phyloP scores from a whole-genome alignment of 139 green algal species.

The Chlorella sorokiniana region DNA sequence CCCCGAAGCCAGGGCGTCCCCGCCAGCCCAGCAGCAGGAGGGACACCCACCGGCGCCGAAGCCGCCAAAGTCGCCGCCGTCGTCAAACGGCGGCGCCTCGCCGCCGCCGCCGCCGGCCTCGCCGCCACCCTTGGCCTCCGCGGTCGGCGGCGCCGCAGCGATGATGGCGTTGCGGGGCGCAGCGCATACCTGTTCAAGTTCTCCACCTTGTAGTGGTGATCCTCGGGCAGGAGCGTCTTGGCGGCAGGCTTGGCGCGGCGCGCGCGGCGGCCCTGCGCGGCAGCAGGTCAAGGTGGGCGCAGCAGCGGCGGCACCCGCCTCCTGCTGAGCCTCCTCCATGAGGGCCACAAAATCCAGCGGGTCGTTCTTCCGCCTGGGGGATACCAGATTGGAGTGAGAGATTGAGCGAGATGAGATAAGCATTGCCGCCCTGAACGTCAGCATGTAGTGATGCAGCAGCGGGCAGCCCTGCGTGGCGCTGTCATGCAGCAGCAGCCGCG shows the following conservation, averaged over 20 bases:
- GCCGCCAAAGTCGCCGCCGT: conserved; percentile 10
- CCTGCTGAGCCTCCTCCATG: conserved; percentile 42
- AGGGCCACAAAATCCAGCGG: conserved; percentile 77
- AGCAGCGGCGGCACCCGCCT: neutral
- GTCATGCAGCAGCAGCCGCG: no score
- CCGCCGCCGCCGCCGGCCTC: neutral
- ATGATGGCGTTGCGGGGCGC: conserved; percentile 25
- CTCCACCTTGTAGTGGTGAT: conserved; percentile 72
- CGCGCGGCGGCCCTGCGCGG: neutral
- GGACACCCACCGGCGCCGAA: neutral
- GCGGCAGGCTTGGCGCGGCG: conserved; percentile 16
- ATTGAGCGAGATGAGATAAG: no score
- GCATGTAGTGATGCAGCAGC: no score
- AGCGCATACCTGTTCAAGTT: conserved; percentile 41
- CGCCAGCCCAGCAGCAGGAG: neutral
- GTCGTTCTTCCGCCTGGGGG: conserved; percentile 29
- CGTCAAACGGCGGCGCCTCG: neutral
- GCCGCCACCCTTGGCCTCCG: neutral
- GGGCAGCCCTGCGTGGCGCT: no score
- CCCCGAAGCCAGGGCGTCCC: neutral
- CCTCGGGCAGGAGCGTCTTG: conserved; percentile 75
- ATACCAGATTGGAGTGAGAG: no score
- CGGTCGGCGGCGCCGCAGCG: neutral
- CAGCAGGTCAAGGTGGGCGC: conserved; percentile 33
- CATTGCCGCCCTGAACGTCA: no score